A percentile compares a stretch with the other conserved stretches of the same genome.
These are phyloP conservation scores for Calvatia gigantea DNA, from an alignment of 768 basidiomycete genomes.

Conservation along the genomic window DNA sequence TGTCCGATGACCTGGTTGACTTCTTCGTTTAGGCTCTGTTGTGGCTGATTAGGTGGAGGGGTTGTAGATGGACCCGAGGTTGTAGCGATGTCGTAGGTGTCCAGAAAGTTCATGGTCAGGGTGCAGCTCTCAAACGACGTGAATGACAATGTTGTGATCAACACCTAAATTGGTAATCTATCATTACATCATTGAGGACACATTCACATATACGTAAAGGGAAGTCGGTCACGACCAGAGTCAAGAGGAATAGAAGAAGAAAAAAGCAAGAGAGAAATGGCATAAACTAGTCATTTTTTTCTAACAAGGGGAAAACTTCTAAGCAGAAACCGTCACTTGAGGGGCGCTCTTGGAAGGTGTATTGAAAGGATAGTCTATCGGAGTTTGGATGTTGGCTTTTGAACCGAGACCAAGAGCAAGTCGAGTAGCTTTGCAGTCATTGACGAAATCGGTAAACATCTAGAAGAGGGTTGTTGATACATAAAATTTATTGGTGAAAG, in stretches of 20 bases:
- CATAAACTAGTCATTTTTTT: not conserved
- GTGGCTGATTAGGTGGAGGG: conserved; percentile 25
- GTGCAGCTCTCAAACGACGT: conserved; percentile 8
- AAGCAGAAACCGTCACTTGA: conserved; percentile 16
- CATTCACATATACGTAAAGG: not conserved
- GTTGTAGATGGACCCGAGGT: conserved; percentile 37
- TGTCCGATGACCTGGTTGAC: conserved; percentile 88
- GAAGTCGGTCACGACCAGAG: too few relatives aligned
- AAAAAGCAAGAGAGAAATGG: not conserved
- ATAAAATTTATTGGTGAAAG: not conserved
- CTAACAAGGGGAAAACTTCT: not conserved
- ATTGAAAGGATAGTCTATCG: conserved; percentile 20
- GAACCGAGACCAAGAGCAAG: conserved; percentile 24
- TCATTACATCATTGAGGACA: not conserved
- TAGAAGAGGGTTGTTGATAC: conserved; percentile 22
- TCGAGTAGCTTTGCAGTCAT: conserved; percentile 69
- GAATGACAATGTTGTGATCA: not conserved
- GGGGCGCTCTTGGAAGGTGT: conserved; percentile 20
- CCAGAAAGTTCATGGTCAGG: conserved; percentile 67
- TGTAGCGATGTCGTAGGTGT: conserved; percentile 59
- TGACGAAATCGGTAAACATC: conserved; percentile 95
- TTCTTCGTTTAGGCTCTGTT: conserved; percentile 73
- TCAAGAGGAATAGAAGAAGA: not conserved
- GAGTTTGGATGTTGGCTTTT: conserved; percentile 12
- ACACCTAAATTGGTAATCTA: conserved; percentile 8